phyloP scores from a whole-genome alignment of 2,329 filamentous ascomycete genomes.

The Alternaria consortialis region DNA sequence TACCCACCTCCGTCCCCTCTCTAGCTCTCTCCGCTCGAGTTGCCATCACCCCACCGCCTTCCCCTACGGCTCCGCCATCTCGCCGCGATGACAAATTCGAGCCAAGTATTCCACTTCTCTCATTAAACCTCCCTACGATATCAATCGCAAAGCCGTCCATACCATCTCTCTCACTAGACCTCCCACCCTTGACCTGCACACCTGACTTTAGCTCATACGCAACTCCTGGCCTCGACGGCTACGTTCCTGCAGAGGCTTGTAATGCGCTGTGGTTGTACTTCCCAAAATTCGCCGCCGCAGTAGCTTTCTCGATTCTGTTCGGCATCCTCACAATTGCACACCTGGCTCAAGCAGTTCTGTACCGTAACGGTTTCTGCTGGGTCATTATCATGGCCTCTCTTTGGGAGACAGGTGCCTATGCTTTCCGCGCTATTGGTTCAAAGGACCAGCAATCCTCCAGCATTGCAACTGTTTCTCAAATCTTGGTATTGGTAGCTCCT shows the following conservation, averaged over 20 bases:
- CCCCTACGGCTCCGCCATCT: constrained; percentile 11
- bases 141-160: constrained; percentile 20
- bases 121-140: constrained; percentile 19
- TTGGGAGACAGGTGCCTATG: constrained; percentile 55
- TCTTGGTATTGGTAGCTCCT: constrained; percentile 58
- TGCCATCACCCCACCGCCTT: constrained; percentile 10
- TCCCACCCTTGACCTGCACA: constrained; percentile 25
- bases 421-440: constrained; percentile 53
- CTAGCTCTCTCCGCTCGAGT: constrained; percentile 12
- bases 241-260: constrained; percentile 29
- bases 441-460: constrained; percentile 49
- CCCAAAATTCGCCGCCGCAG: constrained; percentile 31
- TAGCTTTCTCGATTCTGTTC: constrained; percentile 32
- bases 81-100: constrained; percentile 21
- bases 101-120: constrained; percentile 21
- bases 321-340: constrained; percentile 30
- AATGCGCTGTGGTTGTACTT: constrained; percentile 33
- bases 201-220: constrained; percentile 25
- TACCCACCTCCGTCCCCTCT: constrained; percentile 13
- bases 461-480: constrained; percentile 48
- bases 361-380: constrained; percentile 50
- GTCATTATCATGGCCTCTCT: constrained; percentile 55
- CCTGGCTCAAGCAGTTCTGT: constrained; percentile 26
- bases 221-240: constrained; percentile 31
- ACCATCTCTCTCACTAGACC: constrained; percentile 17